Evolutionary conservation across 345 rosid genomes (phyloP).

Genomic region (Acer yangbiense): DNA sequence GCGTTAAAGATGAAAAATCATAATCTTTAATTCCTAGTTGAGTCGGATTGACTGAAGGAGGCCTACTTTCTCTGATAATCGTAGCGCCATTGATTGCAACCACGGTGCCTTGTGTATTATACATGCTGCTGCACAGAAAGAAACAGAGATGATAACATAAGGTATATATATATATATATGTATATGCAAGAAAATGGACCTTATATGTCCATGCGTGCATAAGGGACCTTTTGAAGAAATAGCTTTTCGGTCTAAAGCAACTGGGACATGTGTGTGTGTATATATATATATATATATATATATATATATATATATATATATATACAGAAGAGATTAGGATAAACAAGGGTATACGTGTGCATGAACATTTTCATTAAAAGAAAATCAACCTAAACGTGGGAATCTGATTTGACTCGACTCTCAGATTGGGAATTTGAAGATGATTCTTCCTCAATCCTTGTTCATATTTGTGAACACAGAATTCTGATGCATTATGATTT

Average conservation of each 20-base stretch:
- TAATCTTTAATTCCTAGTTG: conserved; percentile 40
- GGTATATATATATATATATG: neutral
- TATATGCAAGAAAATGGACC: neutral
- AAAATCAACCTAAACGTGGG: too few species aligned
- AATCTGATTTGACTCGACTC: neutral
- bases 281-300: neutral
- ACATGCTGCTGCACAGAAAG: conserved; percentile 30
- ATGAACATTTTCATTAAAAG: too few species aligned
- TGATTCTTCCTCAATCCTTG: neutral
- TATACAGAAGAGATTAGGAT: neutral
- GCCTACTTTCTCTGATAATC: conserved; percentile 19
- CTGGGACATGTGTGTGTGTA: too few species aligned
- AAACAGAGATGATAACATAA: neutral
- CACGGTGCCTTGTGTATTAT: conserved; percentile 23
- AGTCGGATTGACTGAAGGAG: conserved; percentile 27
- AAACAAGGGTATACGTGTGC: too few species aligned
- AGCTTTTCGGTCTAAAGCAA: neutral
- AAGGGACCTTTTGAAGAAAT: neutral
- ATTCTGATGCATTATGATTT: neutral
- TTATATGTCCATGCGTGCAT: too few species aligned
- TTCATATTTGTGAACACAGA: neutral
- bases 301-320: too few species aligned
- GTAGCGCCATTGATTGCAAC: conserved; percentile 32
- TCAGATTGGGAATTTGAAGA: neutral
- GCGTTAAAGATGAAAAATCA: conserved; percentile 51